Conservation (phyloP, 129 eudicot genomes). For the Solidago caesia region DNA sequence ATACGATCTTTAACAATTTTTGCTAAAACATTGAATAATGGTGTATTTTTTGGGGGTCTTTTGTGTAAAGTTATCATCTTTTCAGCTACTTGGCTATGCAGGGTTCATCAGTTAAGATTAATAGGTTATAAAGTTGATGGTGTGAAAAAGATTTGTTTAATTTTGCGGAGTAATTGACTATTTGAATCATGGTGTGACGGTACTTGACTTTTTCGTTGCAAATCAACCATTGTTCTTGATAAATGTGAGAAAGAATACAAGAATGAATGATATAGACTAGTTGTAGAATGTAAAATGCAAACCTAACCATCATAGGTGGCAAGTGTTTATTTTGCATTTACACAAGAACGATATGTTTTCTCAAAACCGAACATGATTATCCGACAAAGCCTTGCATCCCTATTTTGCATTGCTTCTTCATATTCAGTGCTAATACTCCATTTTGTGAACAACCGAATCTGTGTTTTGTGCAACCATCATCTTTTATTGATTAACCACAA, state of each 20-base stretch:
- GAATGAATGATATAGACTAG: background rate
- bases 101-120: background rate
- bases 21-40: too few species aligned
- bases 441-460: background rate
- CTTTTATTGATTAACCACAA: background rate
- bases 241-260: background rate
- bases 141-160: background rate
- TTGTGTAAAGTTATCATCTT: too few species aligned
- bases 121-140: background rate
- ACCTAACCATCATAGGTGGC: background rate
- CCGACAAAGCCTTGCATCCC: background rate
- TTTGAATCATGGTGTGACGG: background rate
- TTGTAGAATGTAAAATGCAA: slow-evolving; percentile 4
- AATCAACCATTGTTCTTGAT: slow-evolving; percentile 1
- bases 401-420: background rate
- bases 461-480: background rate
- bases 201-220: background rate
- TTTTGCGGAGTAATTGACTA: background rate
- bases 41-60: background rate
- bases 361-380: background rate
- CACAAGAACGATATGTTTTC: background rate
- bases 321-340: slow-evolving; percentile 6
- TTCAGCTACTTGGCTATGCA: background rate
- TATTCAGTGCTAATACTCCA: background rate
- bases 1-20: background rate